These are phyloP conservation scores for Sideroxylon spinosum DNA, from an alignment of 179 eudicot genomes.

Conservation along the genomic window DNA sequence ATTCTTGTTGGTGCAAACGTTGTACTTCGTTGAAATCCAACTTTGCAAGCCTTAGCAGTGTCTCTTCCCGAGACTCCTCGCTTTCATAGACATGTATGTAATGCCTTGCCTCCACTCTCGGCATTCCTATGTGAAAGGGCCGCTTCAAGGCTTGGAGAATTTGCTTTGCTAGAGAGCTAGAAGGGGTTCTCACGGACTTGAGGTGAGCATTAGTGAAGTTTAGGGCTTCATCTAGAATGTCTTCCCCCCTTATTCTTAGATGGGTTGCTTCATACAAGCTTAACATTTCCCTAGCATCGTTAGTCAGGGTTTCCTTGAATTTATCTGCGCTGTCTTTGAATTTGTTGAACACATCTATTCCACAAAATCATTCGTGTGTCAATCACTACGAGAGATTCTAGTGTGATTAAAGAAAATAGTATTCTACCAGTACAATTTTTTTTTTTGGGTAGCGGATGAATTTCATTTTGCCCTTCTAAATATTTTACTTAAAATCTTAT, in stretches of 20 bases:
- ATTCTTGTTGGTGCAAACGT: constrained; percentile 36
- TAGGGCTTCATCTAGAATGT: constrained; percentile 18
- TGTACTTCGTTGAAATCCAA: constrained; percentile 43
- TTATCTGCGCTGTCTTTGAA: constrained; percentile 25
- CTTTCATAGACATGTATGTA: constrained; percentile 32
- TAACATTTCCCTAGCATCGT: constrained; percentile 26
- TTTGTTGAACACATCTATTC: constrained; percentile 30
- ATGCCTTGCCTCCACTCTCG: constrained; percentile 36
- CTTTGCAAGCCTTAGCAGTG: constrained; percentile 33
- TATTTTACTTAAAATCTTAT: no score
- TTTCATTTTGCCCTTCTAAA: no score
- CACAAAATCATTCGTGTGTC: no score
- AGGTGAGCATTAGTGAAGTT: constrained; percentile 11
- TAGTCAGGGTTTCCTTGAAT: constrained; percentile 16
- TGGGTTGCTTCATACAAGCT: constrained; percentile 40
- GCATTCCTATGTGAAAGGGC: constrained; percentile 30
- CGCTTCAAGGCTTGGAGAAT: constrained; percentile 24
- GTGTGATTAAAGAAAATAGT: no score
- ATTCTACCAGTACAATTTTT: no score
- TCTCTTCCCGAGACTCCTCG: constrained; percentile 19
- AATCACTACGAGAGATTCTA: no score
- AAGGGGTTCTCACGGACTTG: background rate
- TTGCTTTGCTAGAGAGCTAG: background rate
- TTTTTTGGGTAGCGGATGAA: no score
- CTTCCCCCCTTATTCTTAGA: constrained; percentile 20